phyloP scores from a whole-genome alignment of 768 basidiomycete genomes.

The Erythrobasidium yunnanense region DNA sequence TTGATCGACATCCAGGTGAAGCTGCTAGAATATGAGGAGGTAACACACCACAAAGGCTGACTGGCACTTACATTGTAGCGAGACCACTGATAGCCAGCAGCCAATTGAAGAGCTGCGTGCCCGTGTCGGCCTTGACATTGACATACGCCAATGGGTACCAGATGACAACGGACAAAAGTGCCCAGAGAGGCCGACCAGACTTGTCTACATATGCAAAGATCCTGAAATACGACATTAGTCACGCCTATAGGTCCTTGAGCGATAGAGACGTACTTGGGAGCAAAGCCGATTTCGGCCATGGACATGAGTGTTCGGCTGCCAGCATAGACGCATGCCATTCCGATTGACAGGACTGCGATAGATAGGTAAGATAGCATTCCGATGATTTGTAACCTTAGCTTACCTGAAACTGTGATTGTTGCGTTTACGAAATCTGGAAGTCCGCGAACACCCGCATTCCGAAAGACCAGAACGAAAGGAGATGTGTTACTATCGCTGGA shows the following conservation, averaged over 20 bases:
- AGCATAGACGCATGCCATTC: constrained; percentile 57
- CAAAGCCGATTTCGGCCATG: constrained; percentile 55
- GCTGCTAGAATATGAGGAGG: neutral
- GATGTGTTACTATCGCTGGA: constrained; percentile 32
- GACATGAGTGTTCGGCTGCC: constrained; percentile 54
- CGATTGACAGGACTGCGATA: constrained; percentile 51
- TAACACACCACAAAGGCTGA: neutral
- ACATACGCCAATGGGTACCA: constrained; percentile 36
- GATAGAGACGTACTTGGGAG: too few species aligned
- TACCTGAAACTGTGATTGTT: constrained; percentile 52
- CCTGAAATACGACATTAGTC: too few species aligned
- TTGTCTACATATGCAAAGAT: constrained; percentile 59
- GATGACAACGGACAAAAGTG: constrained; percentile 43
- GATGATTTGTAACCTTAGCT: neutral
- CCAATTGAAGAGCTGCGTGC: constrained; percentile 55
- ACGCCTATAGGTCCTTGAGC: too few species aligned
- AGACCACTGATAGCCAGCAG: constrained; percentile 57
- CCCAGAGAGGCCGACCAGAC: constrained; percentile 54
- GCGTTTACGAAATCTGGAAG: constrained; percentile 40
- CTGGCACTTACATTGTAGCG: constrained; percentile 52
- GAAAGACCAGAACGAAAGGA: constrained; percentile 31
- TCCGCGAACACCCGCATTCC: constrained; percentile 38
- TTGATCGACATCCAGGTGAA: constrained; percentile 44
- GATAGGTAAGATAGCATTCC: too few species aligned
- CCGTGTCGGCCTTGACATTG: constrained; percentile 45